Evolutionary conservation across 2,329 filamentous ascomycete species (phyloP).

Genomic region (Purpureocillium lavendulum): DNA sequence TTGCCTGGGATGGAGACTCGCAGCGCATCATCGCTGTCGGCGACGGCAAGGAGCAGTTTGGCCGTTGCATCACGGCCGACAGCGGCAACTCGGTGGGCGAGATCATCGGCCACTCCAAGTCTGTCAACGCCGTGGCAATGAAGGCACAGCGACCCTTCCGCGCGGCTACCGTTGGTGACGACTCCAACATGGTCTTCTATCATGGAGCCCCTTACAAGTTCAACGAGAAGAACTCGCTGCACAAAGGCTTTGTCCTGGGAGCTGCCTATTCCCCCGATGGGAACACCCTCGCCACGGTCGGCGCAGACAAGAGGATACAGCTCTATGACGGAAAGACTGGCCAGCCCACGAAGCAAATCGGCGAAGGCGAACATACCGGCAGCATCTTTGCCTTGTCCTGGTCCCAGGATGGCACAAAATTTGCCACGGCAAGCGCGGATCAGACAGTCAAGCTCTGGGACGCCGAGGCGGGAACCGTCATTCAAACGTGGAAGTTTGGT

Average conservation of each 20-base stretch:
- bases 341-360: slow-evolving; percentile 68
- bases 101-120: slow-evolving; percentile 82
- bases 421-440: slow-evolving; percentile 89
- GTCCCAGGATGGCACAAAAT: slow-evolving; percentile 74
- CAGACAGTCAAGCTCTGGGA: slow-evolving; percentile 96
- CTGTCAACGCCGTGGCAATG: slow-evolving; percentile 86
- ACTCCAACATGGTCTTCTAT: slow-evolving; percentile 83
- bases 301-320: slow-evolving; percentile 87
- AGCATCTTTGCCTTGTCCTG: slow-evolving; percentile 91
- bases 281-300: slow-evolving; percentile 71
- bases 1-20: slow-evolving; percentile 96
- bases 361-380: slow-evolving; percentile 78
- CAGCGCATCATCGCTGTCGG: slow-evolving; percentile 95
- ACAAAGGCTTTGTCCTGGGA: slow-evolving; percentile 84
- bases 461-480: slow-evolving; percentile 64
- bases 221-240: slow-evolving; percentile 71
- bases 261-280: slow-evolving; percentile 89
- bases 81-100: slow-evolving; percentile 95
- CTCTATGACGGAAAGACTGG: slow-evolving; percentile 96
- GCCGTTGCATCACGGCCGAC: slow-evolving; percentile 89
- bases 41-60: slow-evolving; percentile 87
- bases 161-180: slow-evolving; percentile 85
- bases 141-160: slow-evolving; percentile 83
- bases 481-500: slow-evolving; percentile 80
- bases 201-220: slow-evolving; percentile 96